These are phyloP conservation scores for Prunus yedoensis DNA, from an alignment of 331 rosid genomes.

Conservation along the genomic window DNA sequence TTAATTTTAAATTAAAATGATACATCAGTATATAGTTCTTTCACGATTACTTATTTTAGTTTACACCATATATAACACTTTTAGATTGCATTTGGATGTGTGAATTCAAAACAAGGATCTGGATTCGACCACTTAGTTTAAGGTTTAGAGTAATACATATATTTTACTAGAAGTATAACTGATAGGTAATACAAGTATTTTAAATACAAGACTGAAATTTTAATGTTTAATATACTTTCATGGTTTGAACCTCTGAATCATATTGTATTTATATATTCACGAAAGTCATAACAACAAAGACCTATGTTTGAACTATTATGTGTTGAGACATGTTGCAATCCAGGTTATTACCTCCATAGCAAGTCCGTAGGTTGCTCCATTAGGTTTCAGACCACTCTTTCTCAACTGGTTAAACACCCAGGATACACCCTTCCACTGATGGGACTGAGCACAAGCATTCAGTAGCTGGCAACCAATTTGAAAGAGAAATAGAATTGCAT, in stretches of 20 bases:
- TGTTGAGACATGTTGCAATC: slow-evolving; percentile 15
- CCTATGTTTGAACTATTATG: slow-evolving; percentile 26
- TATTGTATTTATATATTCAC: not conserved
- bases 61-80: not conserved
- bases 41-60: too few species aligned
- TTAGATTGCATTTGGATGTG: too few species aligned
- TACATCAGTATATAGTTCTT: not conserved
- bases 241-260: slow-evolving; percentile 2
- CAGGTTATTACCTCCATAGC: slow-evolving; percentile 83
- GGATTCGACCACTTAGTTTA: too few species aligned
- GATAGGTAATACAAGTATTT: too few species aligned
- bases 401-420: slow-evolving; percentile 81
- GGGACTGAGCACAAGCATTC: slow-evolving; percentile 83
- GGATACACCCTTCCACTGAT: slow-evolving; percentile 78
- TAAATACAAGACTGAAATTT: too few species aligned
- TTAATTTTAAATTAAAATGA: too few species aligned
- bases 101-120: too few species aligned
- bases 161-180: too few species aligned
- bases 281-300: slow-evolving; percentile 2
- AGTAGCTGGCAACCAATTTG: slow-evolving; percentile 57
- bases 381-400: slow-evolving; percentile 68
- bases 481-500: slow-evolving; percentile 19
- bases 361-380: slow-evolving; percentile 89
- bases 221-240: not conserved
- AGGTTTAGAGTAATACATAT: too few species aligned